Evolutionary conservation across 352 stramenopile species (phyloP).

Genomic region (Plasmopara halstedii): DNA sequence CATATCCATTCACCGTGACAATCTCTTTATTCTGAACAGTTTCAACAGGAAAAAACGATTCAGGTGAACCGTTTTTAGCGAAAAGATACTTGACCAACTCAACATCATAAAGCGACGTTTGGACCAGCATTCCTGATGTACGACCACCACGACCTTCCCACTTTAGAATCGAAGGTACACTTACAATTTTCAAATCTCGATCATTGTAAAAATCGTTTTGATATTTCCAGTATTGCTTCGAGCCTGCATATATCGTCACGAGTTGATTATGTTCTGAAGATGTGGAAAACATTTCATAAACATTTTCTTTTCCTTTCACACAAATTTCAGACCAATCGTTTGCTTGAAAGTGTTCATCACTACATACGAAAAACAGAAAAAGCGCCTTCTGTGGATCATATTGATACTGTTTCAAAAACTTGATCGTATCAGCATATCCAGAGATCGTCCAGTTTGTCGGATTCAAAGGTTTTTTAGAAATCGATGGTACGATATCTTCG

Average conservation of each 20-base stretch:
- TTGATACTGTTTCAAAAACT: slow-evolving; percentile 44
- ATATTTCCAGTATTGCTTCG: slow-evolving; percentile 33
- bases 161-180: slow-evolving; percentile 32
- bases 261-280: slow-evolving; percentile 41
- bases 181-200: slow-evolving; percentile 29
- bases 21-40: slow-evolving; percentile 27
- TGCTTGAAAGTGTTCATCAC: slow-evolving; percentile 42
- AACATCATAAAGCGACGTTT: slow-evolving; percentile 31
- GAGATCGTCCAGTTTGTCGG: slow-evolving; percentile 34
- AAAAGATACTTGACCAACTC: slow-evolving; percentile 45
- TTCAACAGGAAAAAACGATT: slow-evolving; percentile 17
- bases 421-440: slow-evolving; percentile 39
- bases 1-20: slow-evolving; percentile 24
- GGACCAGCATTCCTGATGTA: slow-evolving; percentile 32
- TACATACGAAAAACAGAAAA: slow-evolving; percentile 68
- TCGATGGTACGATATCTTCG: too few species aligned
- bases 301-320: slow-evolving; percentile 32
- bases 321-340: slow-evolving; percentile 49
- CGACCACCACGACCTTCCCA: slow-evolving; percentile 28
- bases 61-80: slow-evolving; percentile 23
- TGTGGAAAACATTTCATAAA: slow-evolving; percentile 56
- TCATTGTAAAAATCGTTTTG: slow-evolving; percentile 41
- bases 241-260: slow-evolving; percentile 51
- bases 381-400: slow-evolving; percentile 31
- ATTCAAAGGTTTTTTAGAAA: slow-evolving; percentile 17